Conservation (phyloP, 2,329 filamentous ascomycete genomes). For the Diaporthe vexans region DNA sequence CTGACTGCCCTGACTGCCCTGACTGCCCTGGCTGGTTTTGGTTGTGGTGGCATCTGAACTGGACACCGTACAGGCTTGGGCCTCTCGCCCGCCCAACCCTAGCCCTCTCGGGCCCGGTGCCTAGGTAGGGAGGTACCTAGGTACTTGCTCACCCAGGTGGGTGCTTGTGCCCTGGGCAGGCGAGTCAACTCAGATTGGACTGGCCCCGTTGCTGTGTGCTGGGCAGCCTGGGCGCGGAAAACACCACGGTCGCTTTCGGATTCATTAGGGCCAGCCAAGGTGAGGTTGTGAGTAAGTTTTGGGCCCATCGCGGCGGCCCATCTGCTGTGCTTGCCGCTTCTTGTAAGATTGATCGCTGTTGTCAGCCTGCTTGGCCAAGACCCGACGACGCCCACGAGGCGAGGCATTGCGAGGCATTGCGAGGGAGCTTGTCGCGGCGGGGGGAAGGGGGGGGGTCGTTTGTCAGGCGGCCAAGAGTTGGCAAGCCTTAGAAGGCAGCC, state of each 20-base stretch:
- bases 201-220: not conserved
- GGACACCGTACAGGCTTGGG: not conserved
- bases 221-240: constrained; percentile 3
- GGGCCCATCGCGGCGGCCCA: too few species aligned
- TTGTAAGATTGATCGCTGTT: constrained; percentile 1
- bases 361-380: constrained; percentile 11
- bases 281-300: not conserved
- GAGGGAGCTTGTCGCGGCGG: constrained; percentile 1
- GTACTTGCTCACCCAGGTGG: too few species aligned
- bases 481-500: constrained; percentile 5
- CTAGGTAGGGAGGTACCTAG: too few species aligned
- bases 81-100: not conserved
- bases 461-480: constrained; percentile 12
- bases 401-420: too few species aligned
- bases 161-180: not conserved
- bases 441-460: not conserved
- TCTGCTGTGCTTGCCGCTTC: not conserved
- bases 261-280: not conserved
- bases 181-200: constrained; percentile 15
- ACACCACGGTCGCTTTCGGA: not conserved
- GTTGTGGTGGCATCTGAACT: not conserved
- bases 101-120: too few species aligned
- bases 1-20: too few species aligned
- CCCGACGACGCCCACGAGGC: not conserved
- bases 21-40: not conserved